Base-by-base conservation (phyloP, 208 protist species). In the Wallacemonas sp. region DNA sequence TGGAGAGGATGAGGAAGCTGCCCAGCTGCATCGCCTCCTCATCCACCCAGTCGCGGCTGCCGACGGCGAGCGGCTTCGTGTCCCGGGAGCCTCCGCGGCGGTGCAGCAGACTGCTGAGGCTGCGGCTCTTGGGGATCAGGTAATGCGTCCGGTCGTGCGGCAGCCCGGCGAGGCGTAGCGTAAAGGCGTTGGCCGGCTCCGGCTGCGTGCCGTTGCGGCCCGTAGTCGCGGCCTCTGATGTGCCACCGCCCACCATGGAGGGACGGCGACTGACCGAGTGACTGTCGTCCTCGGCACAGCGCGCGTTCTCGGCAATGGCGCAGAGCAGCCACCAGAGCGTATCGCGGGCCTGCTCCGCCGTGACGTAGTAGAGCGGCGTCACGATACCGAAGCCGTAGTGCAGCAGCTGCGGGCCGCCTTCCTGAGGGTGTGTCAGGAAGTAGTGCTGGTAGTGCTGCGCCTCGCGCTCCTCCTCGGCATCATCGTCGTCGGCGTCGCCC, bases 281-380 rank as follows among this genome's bases (percentile, higher is more conserved):
- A 25, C n/a, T 65, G 33, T 38, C 28, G 28, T 57, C 20, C 54
- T 70, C 63, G 16, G 57, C 52, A 25, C 65, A 50, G 26, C 29
- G 52, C 26, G 66, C 61, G 67, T 84, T 84, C 0, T 72, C 74
- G 26, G 72, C 79, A 10, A 89, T 67, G 23, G 79, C 65, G 65
- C 78, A 80, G 28, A 89, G 71, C 61, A 89, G 74, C 62, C 82
- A 52, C 76, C 75, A 85, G 72, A 89, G 82, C 54, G 70, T 79
- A 52, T 89, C 82, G 29, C 78, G 78, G 0, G 79, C 82, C 49
- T 89, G 76, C 63, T 84, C 82, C n/a, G 71, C 67, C 54, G 65
- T 73, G 32, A 89, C 62, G 49, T 76, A 63, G 63, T 79, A 84
- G 20, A 78, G 72, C 25, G 79, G 79, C 32, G 59, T 81, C 25